These are phyloP conservation scores for Euphorbia tirucalli DNA, from an alignment of 345 rosid species.

Conservation along the genomic window DNA sequence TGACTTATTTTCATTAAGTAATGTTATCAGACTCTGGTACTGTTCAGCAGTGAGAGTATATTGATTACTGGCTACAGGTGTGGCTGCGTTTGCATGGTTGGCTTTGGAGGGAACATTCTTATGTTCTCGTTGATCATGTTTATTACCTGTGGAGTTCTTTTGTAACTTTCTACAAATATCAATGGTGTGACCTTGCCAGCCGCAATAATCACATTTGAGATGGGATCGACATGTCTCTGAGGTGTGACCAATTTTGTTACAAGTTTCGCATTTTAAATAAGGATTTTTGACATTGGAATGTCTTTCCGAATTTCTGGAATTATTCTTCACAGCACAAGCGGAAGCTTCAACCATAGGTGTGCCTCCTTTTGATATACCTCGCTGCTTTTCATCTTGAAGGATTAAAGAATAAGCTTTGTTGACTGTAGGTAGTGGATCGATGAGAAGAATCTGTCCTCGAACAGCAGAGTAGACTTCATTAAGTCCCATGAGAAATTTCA, in stretches of 20 bases:
- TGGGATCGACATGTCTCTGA: neutral
- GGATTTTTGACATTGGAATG: neutral
- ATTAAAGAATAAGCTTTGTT: neutral
- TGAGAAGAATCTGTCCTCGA: neutral
- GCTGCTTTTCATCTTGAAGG: neutral
- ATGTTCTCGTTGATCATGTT: neutral
- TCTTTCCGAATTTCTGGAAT: neutral
- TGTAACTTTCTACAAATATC: neutral
- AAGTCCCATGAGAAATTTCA: neutral
- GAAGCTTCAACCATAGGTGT: neutral
- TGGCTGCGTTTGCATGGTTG: neutral
- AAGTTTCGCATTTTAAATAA: neutral
- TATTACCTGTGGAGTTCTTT: neutral
- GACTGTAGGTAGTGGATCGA: neutral
- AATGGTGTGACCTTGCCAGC: neutral
- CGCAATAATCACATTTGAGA: slow-evolving; percentile 10
- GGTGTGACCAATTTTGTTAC: slow-evolving; percentile 1
- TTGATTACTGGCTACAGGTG: neutral
- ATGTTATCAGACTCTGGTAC: neutral
- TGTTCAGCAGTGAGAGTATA: neutral
- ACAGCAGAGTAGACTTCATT: neutral
- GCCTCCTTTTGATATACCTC: neutral
- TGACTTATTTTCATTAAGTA: neutral
- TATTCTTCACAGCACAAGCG: neutral
- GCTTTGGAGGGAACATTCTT: neutral